Base-by-base conservation (phyloP, 768 basidiomycete species). In the Trametopsis cervina region DNA sequence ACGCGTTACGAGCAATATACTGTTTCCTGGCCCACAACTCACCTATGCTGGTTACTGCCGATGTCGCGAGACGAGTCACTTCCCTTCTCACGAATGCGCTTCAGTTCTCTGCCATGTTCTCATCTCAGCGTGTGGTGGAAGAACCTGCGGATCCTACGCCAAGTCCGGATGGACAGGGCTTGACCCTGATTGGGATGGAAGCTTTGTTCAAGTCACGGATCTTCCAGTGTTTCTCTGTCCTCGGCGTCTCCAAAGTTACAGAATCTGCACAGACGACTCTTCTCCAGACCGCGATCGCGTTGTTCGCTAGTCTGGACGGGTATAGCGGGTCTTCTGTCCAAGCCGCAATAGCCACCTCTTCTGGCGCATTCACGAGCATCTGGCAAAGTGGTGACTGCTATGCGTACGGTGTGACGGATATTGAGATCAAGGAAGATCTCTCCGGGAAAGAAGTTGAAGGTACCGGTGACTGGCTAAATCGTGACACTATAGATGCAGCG, bases 311-410 rank as follows among this genome's bases (percentile, higher is more conserved):
- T 57, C 81, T 87, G 0, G 94, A 98, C 47, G 82, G 79, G 0
- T 92, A 89, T 60, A 69, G 75, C 0, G 83, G 89, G 1, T 90
- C 89, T 1, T 80, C 84, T 0, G 78, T 96, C 15, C 95, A 98
- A 64, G 93, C 93, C 0, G 88, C 90, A 0, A 95, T 97, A 54
- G 86, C 88, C 0, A 83, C 89, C 0, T 89, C 83, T 4, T 76
- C 88, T 0, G 94, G 93, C 1, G 71, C 78, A 0, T 94, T 96
- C 64, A 82, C 81, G 2, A 80, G 77, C 12, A 75, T 99, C 11
- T 98, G 95, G 95, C 79, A 85, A 47, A 77, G 79, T 47, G 72
- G 76, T 1, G 95, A 98, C 63, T 89, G 91, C 4, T 95, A 92
- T 66, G 94, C 83, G 0, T 93, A 90, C 65, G 95, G 95, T 0